These are phyloP conservation scores for Anthracocystis walkeri DNA, from an alignment of 1,284 basidiomycete species.

Conservation along the genomic window DNA sequence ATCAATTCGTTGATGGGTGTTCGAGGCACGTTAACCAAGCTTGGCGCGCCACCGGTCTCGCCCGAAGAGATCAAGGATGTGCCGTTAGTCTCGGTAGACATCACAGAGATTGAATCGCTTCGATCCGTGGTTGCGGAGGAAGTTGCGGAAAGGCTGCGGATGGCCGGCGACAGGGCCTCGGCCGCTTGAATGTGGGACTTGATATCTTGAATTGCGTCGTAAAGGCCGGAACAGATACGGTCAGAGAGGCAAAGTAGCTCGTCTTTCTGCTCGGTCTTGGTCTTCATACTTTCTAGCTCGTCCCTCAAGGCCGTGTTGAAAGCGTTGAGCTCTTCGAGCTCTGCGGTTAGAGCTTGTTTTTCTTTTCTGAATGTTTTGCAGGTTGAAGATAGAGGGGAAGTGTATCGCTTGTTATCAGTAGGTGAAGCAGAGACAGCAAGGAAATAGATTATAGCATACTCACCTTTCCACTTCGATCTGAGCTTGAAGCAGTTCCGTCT, in stretches of 20 bases:
- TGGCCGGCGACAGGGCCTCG: slow-evolving; percentile 31
- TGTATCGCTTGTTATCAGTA: not conserved
- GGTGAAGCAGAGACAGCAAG: too few species aligned
- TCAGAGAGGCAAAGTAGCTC: slow-evolving; percentile 39
- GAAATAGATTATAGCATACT: not conserved
- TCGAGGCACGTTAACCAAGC: not conserved
- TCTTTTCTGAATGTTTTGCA: slow-evolving; percentile 20
- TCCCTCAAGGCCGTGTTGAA: slow-evolving; percentile 3
- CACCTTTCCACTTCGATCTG: slow-evolving; percentile 18
- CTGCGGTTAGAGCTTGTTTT: not conserved
- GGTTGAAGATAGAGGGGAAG: not conserved
- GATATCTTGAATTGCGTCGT: slow-evolving; percentile 25
- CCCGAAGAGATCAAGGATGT: not conserved
- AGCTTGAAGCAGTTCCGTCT: slow-evolving; percentile 8
- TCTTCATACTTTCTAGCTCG: slow-evolving; percentile 14
- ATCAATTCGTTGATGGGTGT: slow-evolving; percentile 8
- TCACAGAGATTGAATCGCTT: not conserved
- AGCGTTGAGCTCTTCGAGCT: slow-evolving; percentile 14
- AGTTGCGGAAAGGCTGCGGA: slow-evolving; percentile 24
- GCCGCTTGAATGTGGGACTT: slow-evolving; percentile 27
- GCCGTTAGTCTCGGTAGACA: not conserved
- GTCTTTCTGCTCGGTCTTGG: slow-evolving; percentile 24
- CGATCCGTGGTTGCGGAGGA: not conserved
- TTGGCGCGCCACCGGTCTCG: too few species aligned
- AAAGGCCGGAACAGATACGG: slow-evolving; percentile 29